A percentile compares a stretch with the other conserved stretches of the same genome.
phyloP scores from a whole-genome alignment of 1,284 basidiomycete species.

The Boletus sp. region DNA sequence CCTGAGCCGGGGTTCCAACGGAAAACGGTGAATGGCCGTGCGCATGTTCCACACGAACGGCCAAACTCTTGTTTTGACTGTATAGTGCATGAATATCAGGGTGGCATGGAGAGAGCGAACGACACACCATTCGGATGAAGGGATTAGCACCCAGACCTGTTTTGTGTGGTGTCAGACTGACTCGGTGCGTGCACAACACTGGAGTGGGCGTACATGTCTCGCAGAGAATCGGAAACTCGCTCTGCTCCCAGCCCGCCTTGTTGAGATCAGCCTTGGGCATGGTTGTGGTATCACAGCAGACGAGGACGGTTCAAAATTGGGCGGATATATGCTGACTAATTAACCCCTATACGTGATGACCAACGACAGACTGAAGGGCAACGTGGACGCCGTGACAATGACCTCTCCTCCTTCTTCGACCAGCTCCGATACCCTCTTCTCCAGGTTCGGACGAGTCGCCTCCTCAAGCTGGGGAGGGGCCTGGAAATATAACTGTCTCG shows the following conservation, averaged over 20 bases:
- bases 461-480: conserved; percentile 87
- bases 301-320: conserved; percentile 1
- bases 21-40: conserved; percentile 94
- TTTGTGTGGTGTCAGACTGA: conserved; percentile 12
- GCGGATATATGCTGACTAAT: conserved; percentile 30
- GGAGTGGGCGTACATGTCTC: conserved; percentile 72
- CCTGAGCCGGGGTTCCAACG: conserved; percentile 96
- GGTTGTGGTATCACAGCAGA: no score
- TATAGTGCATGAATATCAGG: conserved; percentile 4
- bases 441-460: conserved; percentile 84
- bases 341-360: conserved; percentile 51
- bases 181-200: background rate
- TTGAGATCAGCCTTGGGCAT: conserved; percentile 83
- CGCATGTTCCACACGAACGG: conserved; percentile 93
- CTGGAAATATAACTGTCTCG: conserved; percentile 84
- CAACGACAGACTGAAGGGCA: conserved; percentile 85
- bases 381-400: conserved; percentile 79
- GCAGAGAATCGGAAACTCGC: conserved; percentile 86
- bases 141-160: conserved; percentile 86
- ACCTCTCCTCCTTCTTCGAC: conserved; percentile 74
- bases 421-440: conserved; percentile 80
- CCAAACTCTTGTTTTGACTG: conserved; percentile 96
- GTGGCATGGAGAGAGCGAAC: background rate
- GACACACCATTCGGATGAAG: conserved; percentile 82
- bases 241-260: conserved; percentile 88